These are phyloP conservation scores for Tolypocladium nubicola DNA, from an alignment of 2,329 filamentous ascomycete species.

Conservation along the genomic window DNA sequence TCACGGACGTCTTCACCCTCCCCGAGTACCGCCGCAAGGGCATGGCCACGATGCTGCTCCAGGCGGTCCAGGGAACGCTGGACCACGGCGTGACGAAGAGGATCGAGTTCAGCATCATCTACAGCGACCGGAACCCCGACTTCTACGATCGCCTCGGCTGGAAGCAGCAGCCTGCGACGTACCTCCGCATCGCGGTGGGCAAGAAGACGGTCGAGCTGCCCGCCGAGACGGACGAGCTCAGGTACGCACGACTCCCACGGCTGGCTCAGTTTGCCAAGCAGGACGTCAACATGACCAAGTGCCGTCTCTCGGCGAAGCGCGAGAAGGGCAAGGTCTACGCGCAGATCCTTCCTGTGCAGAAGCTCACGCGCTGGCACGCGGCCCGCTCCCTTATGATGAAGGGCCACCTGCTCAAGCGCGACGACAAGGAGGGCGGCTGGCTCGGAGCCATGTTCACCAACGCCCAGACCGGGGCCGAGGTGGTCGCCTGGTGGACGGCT, in stretches of 20 bases:
- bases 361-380: conserved; percentile 21
- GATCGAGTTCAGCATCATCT: conserved; percentile 23
- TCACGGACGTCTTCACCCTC: conserved; percentile 25
- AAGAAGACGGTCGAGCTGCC: conserved; percentile 8
- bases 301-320: conserved; percentile 10
- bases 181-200: conserved; percentile 20
- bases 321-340: conserved; percentile 18
- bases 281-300: conserved; percentile 13
- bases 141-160: conserved; percentile 24
- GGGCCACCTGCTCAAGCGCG: conserved; percentile 9
- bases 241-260: not conserved
- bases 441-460: conserved; percentile 3
- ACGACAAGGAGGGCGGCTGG: not conserved
- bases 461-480: conserved; percentile 6
- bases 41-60: conserved; percentile 24
- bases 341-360: conserved; percentile 20
- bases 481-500: conserved; percentile 25
- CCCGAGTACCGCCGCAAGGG: conserved; percentile 20
- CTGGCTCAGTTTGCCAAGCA: conserved; percentile 2
- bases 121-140: conserved; percentile 20
- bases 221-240: conserved; percentile 8
- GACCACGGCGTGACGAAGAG: conserved; percentile 12
- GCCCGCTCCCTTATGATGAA: conserved; percentile 14
- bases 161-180: conserved; percentile 17
- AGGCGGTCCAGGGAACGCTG: conserved; percentile 19